phyloP scores from a whole-genome alignment of 2,329 filamentous ascomycete species.

The Teratosphaeria pseudoeucalypti region DNA sequence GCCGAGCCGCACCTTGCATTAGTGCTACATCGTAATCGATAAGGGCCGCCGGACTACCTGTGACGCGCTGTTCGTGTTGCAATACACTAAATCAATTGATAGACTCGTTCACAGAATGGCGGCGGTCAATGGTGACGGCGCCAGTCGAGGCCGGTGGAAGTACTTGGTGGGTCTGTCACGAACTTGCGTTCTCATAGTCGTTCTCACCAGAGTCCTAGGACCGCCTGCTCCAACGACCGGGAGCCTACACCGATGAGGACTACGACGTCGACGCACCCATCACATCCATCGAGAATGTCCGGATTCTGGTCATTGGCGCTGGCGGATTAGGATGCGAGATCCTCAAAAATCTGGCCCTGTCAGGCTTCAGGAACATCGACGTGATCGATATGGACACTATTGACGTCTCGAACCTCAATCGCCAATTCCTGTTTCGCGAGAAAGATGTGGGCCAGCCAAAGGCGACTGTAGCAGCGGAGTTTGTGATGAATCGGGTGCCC shows the following conservation, averaged over 20 bases:
- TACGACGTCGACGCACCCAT: conserved; percentile 39
- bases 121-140: not conserved
- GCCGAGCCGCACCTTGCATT: not conserved
- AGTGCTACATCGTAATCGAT: not conserved
- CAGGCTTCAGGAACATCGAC: conserved; percentile 92
- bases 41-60: conserved; percentile 26
- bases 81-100: not conserved
- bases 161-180: conserved; percentile 46
- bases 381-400: conserved; percentile 99
- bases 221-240: conserved; percentile 62
- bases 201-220: conserved; percentile 28
- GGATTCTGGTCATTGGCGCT: conserved; percentile 60
- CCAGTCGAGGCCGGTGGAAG: conserved; percentile 41
- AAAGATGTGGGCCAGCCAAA: conserved; percentile 88
- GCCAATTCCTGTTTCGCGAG: conserved; percentile 90
- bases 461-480: conserved; percentile 82
- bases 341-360: conserved; percentile 87
- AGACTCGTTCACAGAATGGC: not conserved
- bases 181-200: not conserved
- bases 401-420: conserved; percentile 94
- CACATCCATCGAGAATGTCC: conserved; percentile 55
- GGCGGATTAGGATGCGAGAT: conserved; percentile 94
- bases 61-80: not conserved
- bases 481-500: conserved; percentile 80
- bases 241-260: conserved; percentile 66